Conservation (phyloP, 164 flowering plant genomes). For the Kingdonia uniflora region DNA sequence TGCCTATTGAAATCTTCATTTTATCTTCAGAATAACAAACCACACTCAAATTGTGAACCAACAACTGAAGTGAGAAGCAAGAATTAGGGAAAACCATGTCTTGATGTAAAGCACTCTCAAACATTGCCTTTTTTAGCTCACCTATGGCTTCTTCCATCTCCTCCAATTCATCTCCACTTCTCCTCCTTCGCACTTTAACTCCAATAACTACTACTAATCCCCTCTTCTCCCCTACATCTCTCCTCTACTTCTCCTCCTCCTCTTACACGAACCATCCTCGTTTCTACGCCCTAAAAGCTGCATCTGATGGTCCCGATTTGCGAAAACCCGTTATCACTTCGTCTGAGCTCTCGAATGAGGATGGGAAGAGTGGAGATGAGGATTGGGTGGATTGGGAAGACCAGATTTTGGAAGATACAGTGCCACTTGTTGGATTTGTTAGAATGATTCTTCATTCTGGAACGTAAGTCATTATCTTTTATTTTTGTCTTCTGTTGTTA, state of each 20-base stretch:
- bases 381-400: slow-evolving; percentile 78
- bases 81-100: too few species aligned
- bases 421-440: slow-evolving; percentile 83
- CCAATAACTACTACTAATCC: slow-evolving; percentile 10
- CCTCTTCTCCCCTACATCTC: slow-evolving; percentile 12
- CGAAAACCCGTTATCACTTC: slow-evolving; percentile 36
- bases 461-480: slow-evolving; percentile 34
- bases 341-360: slow-evolving; percentile 9
- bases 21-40: too few species aligned
- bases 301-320: slow-evolving; percentile 29
- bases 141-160: slow-evolving; percentile 20
- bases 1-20: too few species aligned
- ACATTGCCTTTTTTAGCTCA: too few species aligned
- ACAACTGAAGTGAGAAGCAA: too few species aligned
- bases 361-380: slow-evolving; percentile 16
- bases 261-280: slow-evolving; percentile 6
- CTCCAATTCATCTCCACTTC: slow-evolving; percentile 10
- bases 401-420: slow-evolving; percentile 86
- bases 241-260: slow-evolving; percentile 9
- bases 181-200: slow-evolving; percentile 1
- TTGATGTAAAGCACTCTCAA: too few species aligned
- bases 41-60: too few species aligned
- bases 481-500: too few species aligned
- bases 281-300: slow-evolving; percentile 24
- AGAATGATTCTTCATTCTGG: slow-evolving; percentile 92